Evolutionary conservation across 2,329 filamentous ascomycete genomes (phyloP).

Genomic region (Arthrobotrys iridis): DNA sequence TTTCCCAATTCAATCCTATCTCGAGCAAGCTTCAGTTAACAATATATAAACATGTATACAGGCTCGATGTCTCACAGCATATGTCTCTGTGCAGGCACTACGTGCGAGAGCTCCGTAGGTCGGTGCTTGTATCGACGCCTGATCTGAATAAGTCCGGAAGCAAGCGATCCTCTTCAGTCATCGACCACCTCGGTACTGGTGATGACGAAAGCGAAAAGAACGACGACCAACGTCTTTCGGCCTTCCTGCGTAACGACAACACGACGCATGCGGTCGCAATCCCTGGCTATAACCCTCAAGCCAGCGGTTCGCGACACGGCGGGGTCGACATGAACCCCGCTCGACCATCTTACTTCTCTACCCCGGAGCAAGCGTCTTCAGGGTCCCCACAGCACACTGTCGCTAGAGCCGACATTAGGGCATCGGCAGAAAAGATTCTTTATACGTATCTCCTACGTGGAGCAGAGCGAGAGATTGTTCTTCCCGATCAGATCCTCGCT

Average conservation of each 20-base stretch:
- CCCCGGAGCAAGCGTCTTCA: slow-evolving; percentile 72
- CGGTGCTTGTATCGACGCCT: slow-evolving; percentile 90
- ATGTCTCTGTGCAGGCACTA: slow-evolving; percentile 98
- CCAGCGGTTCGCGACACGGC: slow-evolving; percentile 67
- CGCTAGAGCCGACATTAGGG: slow-evolving; percentile 86
- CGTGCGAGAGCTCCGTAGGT: slow-evolving; percentile 91
- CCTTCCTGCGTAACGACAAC: slow-evolving; percentile 76
- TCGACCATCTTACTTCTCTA: slow-evolving; percentile 71
- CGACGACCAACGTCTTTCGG: slow-evolving; percentile 89
- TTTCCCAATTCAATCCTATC: not conserved
- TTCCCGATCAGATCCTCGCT: slow-evolving; percentile 85
- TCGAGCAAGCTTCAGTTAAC: not conserved
- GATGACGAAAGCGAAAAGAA: slow-evolving; percentile 77
- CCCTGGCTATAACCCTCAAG: slow-evolving; percentile 60
- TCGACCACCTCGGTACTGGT: slow-evolving; percentile 76
- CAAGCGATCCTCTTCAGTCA: slow-evolving; percentile 82
- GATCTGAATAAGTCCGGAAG: slow-evolving; percentile 83
- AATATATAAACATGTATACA: slow-evolving; percentile 61
- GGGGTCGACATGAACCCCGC: slow-evolving; percentile 59
- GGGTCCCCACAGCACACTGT: slow-evolving; percentile 86
- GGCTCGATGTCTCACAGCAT: slow-evolving; percentile 99
- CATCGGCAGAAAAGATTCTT: slow-evolving; percentile 97
- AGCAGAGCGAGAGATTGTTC: slow-evolving; percentile 94
- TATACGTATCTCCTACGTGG: slow-evolving; percentile 95
- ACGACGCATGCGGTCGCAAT: slow-evolving; percentile 64